Conservation (phyloP, 164 flowering plant species). For the Amborella trichopoda region DNA sequence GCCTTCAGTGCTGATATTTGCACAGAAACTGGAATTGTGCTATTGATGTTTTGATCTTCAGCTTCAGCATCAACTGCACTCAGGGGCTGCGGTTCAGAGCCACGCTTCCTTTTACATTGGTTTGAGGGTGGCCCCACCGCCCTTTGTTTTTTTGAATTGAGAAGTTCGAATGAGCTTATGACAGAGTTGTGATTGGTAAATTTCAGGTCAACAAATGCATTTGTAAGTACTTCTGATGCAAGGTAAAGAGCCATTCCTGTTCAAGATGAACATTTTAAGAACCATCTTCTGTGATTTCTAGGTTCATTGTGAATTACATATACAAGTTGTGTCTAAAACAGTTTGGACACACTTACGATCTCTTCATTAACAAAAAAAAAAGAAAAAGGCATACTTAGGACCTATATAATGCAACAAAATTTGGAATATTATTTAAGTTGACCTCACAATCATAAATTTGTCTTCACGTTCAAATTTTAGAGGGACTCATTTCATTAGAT, state of each 20-base stretch:
- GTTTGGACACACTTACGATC: too few relatives aligned
- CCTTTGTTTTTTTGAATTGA: conserved; percentile 10
- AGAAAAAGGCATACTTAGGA: too few relatives aligned
- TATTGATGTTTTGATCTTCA: conserved; percentile 14
- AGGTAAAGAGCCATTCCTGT: conserved; percentile 58
- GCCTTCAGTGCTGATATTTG: conserved; percentile 80
- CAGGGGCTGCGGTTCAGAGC: conserved; percentile 15
- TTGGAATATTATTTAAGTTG: too few relatives aligned
- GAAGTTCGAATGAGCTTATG: conserved; percentile 5
- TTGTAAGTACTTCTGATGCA: conserved; percentile 39
- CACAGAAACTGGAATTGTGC: conserved; percentile 26
- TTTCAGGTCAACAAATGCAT: conserved; percentile 43
- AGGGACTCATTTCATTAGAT: too few relatives aligned
- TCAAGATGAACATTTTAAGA: too few relatives aligned
- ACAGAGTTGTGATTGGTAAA: conserved; percentile 9
- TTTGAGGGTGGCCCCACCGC: conserved; percentile 16
- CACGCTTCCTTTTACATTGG: conserved; percentile 59
- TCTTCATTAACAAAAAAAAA: too few relatives aligned
- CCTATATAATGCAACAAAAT: too few relatives aligned
- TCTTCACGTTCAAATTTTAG: too few relatives aligned
- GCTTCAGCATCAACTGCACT: conserved; percentile 16
- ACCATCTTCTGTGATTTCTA: too few relatives aligned
- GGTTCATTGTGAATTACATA: too few relatives aligned
- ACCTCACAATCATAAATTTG: too few relatives aligned
- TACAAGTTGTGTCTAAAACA: too few relatives aligned